Evolutionary conservation across 129 eudicot species (phyloP), one percentile per base, ranked within the genome.

Genomic region (Flaveria brownii): DNA sequence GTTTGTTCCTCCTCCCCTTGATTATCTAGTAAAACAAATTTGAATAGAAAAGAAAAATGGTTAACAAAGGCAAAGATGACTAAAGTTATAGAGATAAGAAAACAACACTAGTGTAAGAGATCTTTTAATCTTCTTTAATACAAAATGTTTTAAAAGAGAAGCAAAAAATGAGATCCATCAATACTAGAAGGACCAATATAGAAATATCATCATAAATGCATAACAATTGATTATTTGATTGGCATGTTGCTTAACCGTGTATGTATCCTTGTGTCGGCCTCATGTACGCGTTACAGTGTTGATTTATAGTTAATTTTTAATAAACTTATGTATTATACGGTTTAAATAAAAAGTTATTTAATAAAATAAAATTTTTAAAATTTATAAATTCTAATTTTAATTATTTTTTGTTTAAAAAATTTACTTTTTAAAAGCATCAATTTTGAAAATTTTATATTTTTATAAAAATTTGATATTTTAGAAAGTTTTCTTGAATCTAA

Each of bases 171-270:
- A 51, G 41, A 65, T 64, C 51, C 42, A 22, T 9, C 2, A 13
- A 52, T 50, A 65, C 2, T 76, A 13, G 26, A 66, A 76, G 80
- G 80, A 36, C 67, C 17, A 66, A 10, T 39, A 33, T 30, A 2
- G 8, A 51, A 50, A 36, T 2, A 10, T 12, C 23, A 1, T 30
- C 23, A 66, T 36, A 47, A 66, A 54, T 65, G 52, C 42, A 5
- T 64, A 39, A 28, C 25, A n/a, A 33, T 59, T 63, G 72, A 49
- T 76, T 45, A 11, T 17, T 59, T 63, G 72, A 63, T 76, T 51
- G 11, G 42, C 4, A 26, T 10, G 39, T 65, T 76, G 67, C 80
- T 76, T 66, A 76, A 66, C 55, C 80, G 80, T 36, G 80, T 76
- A 54, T 76, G 26, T 22, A 12, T 0, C 12, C 13, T 18, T 55